Conservation (phyloP, 345 rosid genomes). For the Chamaenerion angustifolium region DNA sequence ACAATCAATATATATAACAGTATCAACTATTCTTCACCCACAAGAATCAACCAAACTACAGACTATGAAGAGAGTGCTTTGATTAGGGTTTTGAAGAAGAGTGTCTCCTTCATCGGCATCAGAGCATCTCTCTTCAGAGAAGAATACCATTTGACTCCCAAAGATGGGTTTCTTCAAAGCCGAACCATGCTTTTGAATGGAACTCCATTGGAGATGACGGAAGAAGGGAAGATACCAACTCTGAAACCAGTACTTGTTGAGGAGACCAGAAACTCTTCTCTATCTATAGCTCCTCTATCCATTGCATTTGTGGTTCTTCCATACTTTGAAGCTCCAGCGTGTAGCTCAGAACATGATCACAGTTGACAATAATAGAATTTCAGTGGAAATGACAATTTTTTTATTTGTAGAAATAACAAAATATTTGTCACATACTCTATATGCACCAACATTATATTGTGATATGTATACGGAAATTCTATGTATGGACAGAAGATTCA, state of each 20-base stretch:
- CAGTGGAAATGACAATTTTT: too few relatives aligned
- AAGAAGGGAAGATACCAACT: constrained; percentile 45
- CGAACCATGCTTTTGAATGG: constrained; percentile 66
- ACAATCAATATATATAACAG: constrained; percentile 33
- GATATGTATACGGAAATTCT: too few relatives aligned
- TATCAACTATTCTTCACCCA: constrained; percentile 14
- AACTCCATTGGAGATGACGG: constrained; percentile 40
- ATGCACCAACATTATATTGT: too few relatives aligned
- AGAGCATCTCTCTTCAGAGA: constrained; percentile 46
- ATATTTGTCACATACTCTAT: too few relatives aligned
- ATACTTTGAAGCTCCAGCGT: constrained; percentile 68
- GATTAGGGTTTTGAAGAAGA: constrained; percentile 33
- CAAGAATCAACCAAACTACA: constrained; percentile 9
- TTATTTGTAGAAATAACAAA: too few relatives aligned
- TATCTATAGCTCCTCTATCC: constrained; percentile 46
- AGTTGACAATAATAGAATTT: background rate
- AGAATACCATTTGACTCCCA: constrained; percentile 85
- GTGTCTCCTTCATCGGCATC: constrained; percentile 50
- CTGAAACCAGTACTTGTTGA: constrained; percentile 39
- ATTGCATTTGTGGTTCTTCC: constrained; percentile 74
- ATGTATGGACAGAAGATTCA: too few relatives aligned
- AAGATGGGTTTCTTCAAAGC: constrained; percentile 48
- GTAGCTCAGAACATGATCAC: constrained; percentile 25
- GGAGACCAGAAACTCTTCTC: constrained; percentile 30
- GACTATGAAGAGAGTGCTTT: constrained; percentile 17